Evolutionary conservation across 441 rosid genomes (phyloP), one percentile per base, ranked within the genome.

Genomic region (Jatropha multifida): DNA sequence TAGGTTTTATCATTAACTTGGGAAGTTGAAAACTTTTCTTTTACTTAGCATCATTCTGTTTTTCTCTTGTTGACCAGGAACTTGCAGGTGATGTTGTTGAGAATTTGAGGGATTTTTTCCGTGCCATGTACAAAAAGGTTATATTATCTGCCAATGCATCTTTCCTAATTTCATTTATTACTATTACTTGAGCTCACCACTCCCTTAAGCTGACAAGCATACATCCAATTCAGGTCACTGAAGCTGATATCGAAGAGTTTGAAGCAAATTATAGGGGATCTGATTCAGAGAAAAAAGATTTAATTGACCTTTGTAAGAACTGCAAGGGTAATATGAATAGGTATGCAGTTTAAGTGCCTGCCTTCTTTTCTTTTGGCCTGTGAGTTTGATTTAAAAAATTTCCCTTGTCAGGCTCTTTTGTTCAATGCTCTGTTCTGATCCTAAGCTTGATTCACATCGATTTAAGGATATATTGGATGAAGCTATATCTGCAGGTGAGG

Each of bases 381-480:
- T 69, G 8, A 27, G 75, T 73, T 40, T 72, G 58, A 68, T 79
- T 15, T 75, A 11, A 6, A 65, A 68, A 56, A 12, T 65, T 65
- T 70, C 49, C 68, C 71, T 73, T 77, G 14, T 7, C 85, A 94
- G 98, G 86, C 88, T 90, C 56, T 96, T 96, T 85, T 90, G 94
- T 75, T 96, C 97, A 48, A 92, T 93, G 97, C 92, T 90, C 61
- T 92, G 97, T 85, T 96, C 97, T 2, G 88, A 94, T 77, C 86
- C 92, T 49, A 92, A 89, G 84, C 93, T 94, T 72, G 98, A 96
- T 82, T 94, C 97, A n/a, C 97, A 90, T 80, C 94, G 94, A 52
- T 92, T 89, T 83, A 92, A 82, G 89, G 90, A 86, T 80, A 86
- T 91, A 66, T 84, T 96, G 4, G 94, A 88, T 59, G 93, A 88